These are phyloP conservation scores for Coemansia erecta DNA, from an alignment of 192 early-diverging fungal genomes.

Conservation along the genomic window DNA sequence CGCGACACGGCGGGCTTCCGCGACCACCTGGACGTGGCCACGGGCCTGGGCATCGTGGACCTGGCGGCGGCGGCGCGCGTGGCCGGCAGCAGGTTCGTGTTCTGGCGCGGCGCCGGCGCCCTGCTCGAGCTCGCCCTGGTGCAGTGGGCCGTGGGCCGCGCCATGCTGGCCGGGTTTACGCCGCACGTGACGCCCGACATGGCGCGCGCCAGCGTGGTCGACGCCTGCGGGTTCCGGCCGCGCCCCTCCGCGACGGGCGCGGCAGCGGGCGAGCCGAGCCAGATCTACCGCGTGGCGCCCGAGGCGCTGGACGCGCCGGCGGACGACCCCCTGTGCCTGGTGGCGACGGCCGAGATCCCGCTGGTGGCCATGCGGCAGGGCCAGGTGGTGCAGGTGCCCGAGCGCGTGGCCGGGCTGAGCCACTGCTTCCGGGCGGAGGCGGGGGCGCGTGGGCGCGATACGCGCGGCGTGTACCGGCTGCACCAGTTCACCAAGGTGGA, in stretches of 20 bases:
- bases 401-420: constrained; percentile 82
- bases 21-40: constrained; percentile 73
- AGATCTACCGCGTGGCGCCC: constrained; percentile 74
- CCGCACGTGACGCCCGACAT: constrained; percentile 84
- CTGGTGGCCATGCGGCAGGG: constrained; percentile 80
- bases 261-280: constrained; percentile 62
- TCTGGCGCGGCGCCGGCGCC: constrained; percentile 82
- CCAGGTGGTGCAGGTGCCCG: constrained; percentile 56
- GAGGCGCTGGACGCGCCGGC: constrained; percentile 31
- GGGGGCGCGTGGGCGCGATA: constrained; percentile 77
- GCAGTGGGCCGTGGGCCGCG: constrained; percentile 81
- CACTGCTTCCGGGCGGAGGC: constrained; percentile 91
- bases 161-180: constrained; percentile 65
- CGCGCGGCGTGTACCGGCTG: constrained; percentile 84
- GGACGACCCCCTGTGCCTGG: constrained; percentile 64
- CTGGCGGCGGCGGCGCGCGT: constrained; percentile 78
- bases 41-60: constrained; percentile 69
- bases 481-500: constrained; percentile 97
- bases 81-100: constrained; percentile 81
- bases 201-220: constrained; percentile 72
- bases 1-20: constrained; percentile 26
- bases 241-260: constrained; percentile 37
- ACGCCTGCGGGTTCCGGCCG: constrained; percentile 89
- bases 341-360: constrained; percentile 91
- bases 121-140: constrained; percentile 84